Base-by-base conservation (phyloP, 2,329 filamentous ascomycete genomes). In the Biscogniauxia marginata region DNA sequence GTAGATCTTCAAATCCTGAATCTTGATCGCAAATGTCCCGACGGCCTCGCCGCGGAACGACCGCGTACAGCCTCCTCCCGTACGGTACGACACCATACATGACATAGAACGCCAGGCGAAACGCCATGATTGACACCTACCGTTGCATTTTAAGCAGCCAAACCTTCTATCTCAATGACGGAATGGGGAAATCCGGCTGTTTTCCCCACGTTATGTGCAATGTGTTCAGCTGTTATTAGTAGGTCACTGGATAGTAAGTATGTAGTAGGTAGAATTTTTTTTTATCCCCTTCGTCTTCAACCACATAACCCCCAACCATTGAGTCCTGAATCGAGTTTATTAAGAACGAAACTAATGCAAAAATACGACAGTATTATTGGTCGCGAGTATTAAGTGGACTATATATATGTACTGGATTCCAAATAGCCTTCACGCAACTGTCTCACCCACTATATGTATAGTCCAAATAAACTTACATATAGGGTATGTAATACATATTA, bases 1-100 rank as follows among this genome's bases (percentile, higher is more conserved):
- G 59, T 60, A 62, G 61, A 62, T 63, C 61, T 54, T 59, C 49
- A 55, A 56, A 43, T 61, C 55, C 18, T 52, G 50, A 16, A 46
- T 46, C 50, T 25, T 52, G 43, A 52, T 46, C 50, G 21, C 39
- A 52, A 52, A 46, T 52, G 43, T 34, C 22, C 43, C 50, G 44
- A 47, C n/a, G 21, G 25, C n/a, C 2, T 30, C 20, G 50, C 21
- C 44, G 50, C 34, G 19, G 49, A 23, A 45, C 30, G 34, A 43
- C 49, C 18, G 30, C 30, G 23, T 20, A 39, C n/a, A 20, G 34
- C 19, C 49, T 23, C 9, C 8, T 45, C 19, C 49, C 5, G 49
- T 20, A 43, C 30, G 4, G 7, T 39, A 16, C 7, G 30, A 39
- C 9, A 16, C 30, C 30, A 39, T 39, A 39, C 13, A 39, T 39